Evolutionary conservation across 768 basidiomycete species (phyloP), one percentile per base, ranked within the genome.

Genomic region (Amanita fuliginea): DNA sequence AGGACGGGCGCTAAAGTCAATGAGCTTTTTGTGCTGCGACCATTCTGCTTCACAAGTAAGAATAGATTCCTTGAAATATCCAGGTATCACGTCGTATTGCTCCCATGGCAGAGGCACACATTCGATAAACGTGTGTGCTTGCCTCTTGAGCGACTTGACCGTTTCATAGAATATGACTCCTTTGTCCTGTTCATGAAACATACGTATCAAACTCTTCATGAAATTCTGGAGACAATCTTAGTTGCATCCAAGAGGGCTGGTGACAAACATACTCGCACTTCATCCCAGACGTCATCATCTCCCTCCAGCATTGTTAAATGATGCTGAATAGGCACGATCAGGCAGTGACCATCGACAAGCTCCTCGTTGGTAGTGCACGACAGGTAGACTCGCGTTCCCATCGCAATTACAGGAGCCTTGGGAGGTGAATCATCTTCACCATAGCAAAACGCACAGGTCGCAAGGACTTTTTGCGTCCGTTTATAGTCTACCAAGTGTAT

Each of bases 201-300:
- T 96, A 52, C 78, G 78, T 81, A 97, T 97, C 14, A 99, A 71
- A 53, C 90, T 93, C 69, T 99, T 99, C 81, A 83, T 82, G 52
- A 82, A 83, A 53, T 82, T 82, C 81, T 83, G 32, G 35, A 28
- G 24, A 39, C 1, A 45, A 1, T 39, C 4, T 44, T 21, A 4
- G 21, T 32, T 8, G 22, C 43, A 44, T 35, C 49, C 18, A 35
- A 41, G 9, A 16, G 10, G 28, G 18, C 34, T 16, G 6, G 22
- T 14, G 10, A 52, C n/a, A 36, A n/a, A 64, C 83, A 49, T 59
- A 95, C 95, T 67, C 77, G 76, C 51, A 92, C 82, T 76, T 98
- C 95, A 54, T 98, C 95, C 95, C 95, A 99, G 19, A 94, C 86
- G 58, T 99, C 95, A 54, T 98, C 93, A 55, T 99, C 95, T 24